Percentiles rank a stretch among this genome's conserved stretches.
Evolutionary conservation across 2,329 filamentous ascomycete genomes (phyloP).

Genomic region (Cryphonectria japonica): DNA sequence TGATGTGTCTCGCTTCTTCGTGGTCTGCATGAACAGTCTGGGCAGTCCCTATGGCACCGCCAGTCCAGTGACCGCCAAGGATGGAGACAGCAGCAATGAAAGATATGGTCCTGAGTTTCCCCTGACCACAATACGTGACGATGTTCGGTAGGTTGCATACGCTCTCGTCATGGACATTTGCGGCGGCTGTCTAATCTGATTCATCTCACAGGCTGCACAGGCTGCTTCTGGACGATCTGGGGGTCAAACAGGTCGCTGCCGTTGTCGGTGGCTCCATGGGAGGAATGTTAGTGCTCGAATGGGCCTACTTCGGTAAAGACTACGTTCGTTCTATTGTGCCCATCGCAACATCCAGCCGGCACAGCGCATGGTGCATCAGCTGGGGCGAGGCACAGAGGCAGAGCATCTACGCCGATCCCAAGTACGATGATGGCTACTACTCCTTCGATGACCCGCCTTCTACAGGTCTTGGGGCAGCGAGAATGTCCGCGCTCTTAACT

Average conservation of each 20-base stretch:
- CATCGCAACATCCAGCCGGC: constrained; percentile 81
- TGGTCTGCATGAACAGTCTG: constrained; percentile 84
- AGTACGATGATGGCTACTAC: constrained; percentile 98
- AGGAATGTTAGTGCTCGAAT: constrained; percentile 89
- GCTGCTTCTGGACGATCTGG: constrained; percentile 77
- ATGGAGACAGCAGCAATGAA: constrained; percentile 74
- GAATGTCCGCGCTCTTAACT: constrained; percentile 94
- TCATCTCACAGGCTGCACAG: constrained; percentile 67
- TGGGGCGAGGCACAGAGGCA: constrained; percentile 89
- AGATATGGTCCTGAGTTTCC: constrained; percentile 96
- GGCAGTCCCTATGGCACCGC: constrained; percentile 86
- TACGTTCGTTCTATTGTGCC: constrained; percentile 82
- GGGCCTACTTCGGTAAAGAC: constrained; percentile 86
- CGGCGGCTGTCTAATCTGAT: constrained; percentile 1
- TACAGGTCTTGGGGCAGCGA: constrained; percentile 86
- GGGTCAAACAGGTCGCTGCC: constrained; percentile 75
- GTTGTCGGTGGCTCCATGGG: constrained; percentile 86
- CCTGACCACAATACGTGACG: constrained; percentile 90
- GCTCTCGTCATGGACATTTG: background rate
- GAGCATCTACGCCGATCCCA: constrained; percentile 96
- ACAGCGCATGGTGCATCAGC: constrained; percentile 89
- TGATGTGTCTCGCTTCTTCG: constrained; percentile 81
- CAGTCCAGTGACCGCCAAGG: constrained; percentile 86
- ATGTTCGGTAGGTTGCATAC: constrained; percentile 73
- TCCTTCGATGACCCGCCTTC: constrained; percentile 82